Conservation (phyloP, 1,284 basidiomycete species). For the Microbotryum intermedium region DNA sequence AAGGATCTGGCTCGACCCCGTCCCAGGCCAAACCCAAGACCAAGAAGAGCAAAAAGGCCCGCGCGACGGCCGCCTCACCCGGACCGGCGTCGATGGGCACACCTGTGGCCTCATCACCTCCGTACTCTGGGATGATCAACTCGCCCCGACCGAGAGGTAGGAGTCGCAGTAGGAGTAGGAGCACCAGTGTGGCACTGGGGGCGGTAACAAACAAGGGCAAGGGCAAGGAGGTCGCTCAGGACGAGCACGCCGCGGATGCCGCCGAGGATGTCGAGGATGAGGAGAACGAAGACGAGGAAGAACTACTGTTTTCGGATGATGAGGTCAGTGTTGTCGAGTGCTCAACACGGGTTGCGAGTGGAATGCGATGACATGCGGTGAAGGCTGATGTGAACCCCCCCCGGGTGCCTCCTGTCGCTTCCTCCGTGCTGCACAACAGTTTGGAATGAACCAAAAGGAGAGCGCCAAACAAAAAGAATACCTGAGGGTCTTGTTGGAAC, state of each 20-base stretch:
- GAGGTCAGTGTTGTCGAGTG: conserved; percentile 29
- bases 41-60: conserved; percentile 7
- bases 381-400: neutral
- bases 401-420: neutral
- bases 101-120: conserved; percentile 5
- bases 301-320: conserved; percentile 34
- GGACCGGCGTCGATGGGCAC: neutral
- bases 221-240: conserved; percentile 29
- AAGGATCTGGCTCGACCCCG: neutral
- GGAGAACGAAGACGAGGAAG: conserved; percentile 39
- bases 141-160: neutral
- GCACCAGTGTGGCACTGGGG: conserved; percentile 8
- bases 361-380: neutral
- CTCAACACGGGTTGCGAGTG: neutral
- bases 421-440: neutral
- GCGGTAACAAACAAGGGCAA: conserved; percentile 31
- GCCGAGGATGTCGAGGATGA: conserved; percentile 34
- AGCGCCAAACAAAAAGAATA: conserved; percentile 18
- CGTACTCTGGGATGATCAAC: neutral
- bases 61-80: neutral
- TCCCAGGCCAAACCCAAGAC: neutral
- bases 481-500: conserved; percentile 68
- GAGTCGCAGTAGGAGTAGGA: conserved; percentile 8
- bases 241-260: conserved; percentile 33
- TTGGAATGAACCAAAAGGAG: conserved; percentile 20